Conservation (phyloP, 202 grass and related monocot species). For the Schoenoplectus triqueter region DNA sequence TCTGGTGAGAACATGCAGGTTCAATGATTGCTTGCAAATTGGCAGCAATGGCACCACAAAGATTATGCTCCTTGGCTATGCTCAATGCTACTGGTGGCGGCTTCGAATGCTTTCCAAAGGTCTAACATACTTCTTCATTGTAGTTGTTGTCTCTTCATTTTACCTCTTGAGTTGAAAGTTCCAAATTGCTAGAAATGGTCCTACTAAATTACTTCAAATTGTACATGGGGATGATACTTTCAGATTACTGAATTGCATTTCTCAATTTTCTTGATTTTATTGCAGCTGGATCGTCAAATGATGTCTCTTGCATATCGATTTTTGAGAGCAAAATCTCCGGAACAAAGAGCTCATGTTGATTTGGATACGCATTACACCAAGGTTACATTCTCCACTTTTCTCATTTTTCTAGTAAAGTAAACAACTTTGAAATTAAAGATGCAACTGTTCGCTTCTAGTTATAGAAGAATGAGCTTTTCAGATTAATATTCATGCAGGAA, state of each 20-base stretch:
- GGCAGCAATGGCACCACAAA: conserved; percentile 68
- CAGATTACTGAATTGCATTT: neutral
- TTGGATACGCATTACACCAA: conserved; percentile 95
- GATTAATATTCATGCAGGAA: conserved; percentile 55
- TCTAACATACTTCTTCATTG: conserved; percentile 20
- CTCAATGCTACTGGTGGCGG: conserved; percentile 95
- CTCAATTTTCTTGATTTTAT: neutral
- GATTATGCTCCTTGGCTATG: conserved; percentile 76
- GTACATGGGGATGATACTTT: neutral
- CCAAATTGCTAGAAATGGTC: neutral
- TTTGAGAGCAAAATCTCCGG: conserved; percentile 81
- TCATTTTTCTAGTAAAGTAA: neutral
- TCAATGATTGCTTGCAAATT: conserved; percentile 96
- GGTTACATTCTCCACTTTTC: conserved; percentile 43
- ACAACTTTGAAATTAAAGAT: neutral
- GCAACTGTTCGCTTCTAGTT: neutral
- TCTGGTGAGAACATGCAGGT: conserved; percentile 51
- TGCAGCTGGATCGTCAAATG: conserved; percentile 86
- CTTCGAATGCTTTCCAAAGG: conserved; percentile 94
- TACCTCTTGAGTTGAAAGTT: neutral
- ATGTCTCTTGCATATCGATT: conserved; percentile 88
- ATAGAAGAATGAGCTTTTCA: neutral
- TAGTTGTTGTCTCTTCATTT: neutral
- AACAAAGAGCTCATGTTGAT: conserved; percentile 86
- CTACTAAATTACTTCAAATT: neutral